Conservation (phyloP, 192 early-diverging fungal genomes). For the Linnemannia schmuckeri region DNA sequence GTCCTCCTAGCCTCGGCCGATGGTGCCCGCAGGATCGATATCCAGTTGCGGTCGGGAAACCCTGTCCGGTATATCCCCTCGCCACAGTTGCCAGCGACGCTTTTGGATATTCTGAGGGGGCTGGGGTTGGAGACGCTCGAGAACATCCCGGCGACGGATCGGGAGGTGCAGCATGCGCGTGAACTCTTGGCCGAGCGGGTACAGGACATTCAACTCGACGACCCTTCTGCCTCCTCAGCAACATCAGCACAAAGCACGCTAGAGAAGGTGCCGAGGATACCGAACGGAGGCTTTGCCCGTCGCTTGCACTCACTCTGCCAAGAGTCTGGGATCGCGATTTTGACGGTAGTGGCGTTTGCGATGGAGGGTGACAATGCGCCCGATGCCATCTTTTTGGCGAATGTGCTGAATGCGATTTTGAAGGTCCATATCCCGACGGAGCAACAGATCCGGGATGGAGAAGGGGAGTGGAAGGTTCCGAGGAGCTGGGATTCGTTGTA, state of each 20-base stretch:
- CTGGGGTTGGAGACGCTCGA: conserved; percentile 56
- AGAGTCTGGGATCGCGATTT: conserved; percentile 51
- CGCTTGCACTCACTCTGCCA: conserved; percentile 65
- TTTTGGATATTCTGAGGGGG: conserved; percentile 21
- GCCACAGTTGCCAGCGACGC: conserved; percentile 18
- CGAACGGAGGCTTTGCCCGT: conserved; percentile 70
- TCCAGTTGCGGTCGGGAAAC: conserved; percentile 67
- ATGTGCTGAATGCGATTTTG: conserved; percentile 46
- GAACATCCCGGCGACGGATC: conserved; percentile 36
- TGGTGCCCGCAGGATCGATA: conserved; percentile 72
- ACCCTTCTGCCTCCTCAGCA: background rate
- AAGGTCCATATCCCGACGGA: conserved; percentile 28
- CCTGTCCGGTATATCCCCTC: conserved; percentile 63
- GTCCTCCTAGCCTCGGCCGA: conserved; percentile 77
- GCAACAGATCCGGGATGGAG: conserved; percentile 16
- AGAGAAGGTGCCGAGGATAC: conserved; percentile 61
- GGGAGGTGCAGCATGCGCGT: conserved; percentile 16
- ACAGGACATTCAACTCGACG: conserved; percentile 28
- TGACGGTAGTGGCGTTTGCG: conserved; percentile 72
- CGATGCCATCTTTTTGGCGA: conserved; percentile 75
- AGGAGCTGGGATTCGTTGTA: conserved; percentile 68
- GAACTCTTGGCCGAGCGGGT: conserved; percentile 19
- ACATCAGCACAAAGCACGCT: conserved; percentile 4
- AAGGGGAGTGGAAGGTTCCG: conserved; percentile 60
- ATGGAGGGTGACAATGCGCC: conserved; percentile 82